These are phyloP conservation scores for Castanea mollissima DNA, from an alignment of 306 rosid genomes.

Conservation along the genomic window DNA sequence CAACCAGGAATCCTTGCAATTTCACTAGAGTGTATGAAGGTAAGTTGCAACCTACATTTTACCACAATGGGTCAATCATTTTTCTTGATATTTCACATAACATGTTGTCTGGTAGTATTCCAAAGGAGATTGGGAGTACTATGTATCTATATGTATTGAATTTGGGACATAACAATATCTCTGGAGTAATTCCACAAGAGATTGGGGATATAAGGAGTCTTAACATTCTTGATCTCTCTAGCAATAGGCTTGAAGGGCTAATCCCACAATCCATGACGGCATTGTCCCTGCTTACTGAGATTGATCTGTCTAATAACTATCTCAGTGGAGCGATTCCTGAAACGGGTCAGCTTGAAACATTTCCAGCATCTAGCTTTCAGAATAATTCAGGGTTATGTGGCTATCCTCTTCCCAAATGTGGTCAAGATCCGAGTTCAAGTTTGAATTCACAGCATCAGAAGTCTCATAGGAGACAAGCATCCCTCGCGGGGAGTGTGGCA, in stretches of 20 bases:
- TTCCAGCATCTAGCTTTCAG: slow-evolving; percentile 45
- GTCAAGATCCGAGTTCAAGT: slow-evolving; percentile 1
- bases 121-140: slow-evolving; percentile 73
- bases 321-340: slow-evolving; percentile 70
- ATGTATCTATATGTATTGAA: slow-evolving; percentile 60
- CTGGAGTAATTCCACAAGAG: slow-evolving; percentile 78
- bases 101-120: slow-evolving; percentile 66
- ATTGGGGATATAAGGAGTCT: slow-evolving; percentile 56
- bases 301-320: slow-evolving; percentile 69
- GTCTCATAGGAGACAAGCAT: slow-evolving; percentile 65
- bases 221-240: slow-evolving; percentile 88
- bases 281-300: slow-evolving; percentile 65
- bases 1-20: slow-evolving; percentile 82
- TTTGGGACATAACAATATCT: slow-evolving; percentile 71
- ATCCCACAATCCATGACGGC: slow-evolving; percentile 62
- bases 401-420: slow-evolving; percentile 66
- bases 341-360: slow-evolving; percentile 73
- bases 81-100: slow-evolving; percentile 85
- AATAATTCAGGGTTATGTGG: slow-evolving; percentile 93
- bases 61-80: slow-evolving; percentile 76
- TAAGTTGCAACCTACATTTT: slow-evolving; percentile 64
- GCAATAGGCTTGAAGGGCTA: slow-evolving; percentile 59
- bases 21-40: slow-evolving; percentile 93
- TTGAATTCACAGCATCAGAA: slow-evolving; percentile 37
- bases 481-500: slow-evolving; percentile 81